A percentile compares a stretch with the other conserved stretches of the same genome.
Conservation (phyloP, 805 yeast species). For the Zygotorulaspora florentina region DNA sequence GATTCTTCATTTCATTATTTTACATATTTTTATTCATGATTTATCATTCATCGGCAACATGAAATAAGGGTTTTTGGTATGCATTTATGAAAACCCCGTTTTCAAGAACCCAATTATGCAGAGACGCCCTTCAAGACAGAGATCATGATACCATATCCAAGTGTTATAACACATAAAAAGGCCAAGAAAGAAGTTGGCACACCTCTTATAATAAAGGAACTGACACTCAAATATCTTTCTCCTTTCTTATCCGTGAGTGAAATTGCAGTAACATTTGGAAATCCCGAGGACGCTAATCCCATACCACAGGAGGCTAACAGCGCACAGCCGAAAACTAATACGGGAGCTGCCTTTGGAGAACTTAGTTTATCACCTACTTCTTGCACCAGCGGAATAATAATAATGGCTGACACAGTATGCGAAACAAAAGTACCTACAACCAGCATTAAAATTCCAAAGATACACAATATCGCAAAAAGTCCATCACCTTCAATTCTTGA, state of each 20-base stretch:
- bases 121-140: conserved; percentile 26
- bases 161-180: conserved; percentile 62
- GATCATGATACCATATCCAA: conserved; percentile 77
- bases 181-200: conserved; percentile 81
- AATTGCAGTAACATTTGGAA: conserved; percentile 97
- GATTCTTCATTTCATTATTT: neutral
- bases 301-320: conserved; percentile 86
- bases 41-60: neutral
- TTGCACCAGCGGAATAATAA: conserved; percentile 82
- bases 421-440: conserved; percentile 92
- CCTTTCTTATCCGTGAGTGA: conserved; percentile 91
- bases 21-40: neutral
- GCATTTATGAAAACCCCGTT: too few species aligned
- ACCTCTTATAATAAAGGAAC: conserved; percentile 83
- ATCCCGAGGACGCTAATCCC: conserved; percentile 96
- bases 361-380: conserved; percentile 74
- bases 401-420: conserved; percentile 94
- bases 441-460: conserved; percentile 79
- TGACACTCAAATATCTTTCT: conserved; percentile 76
- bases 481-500: conserved; percentile 55
- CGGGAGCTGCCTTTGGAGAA: conserved; percentile 63
- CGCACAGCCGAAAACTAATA: conserved; percentile 44
- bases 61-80: too few species aligned
- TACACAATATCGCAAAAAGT: conserved; percentile 65
- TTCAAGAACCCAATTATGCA: neutral